Evolutionary conservation across 192 early-diverging fungal species (phyloP).

Genomic region (Chytriomyces sp.): DNA sequence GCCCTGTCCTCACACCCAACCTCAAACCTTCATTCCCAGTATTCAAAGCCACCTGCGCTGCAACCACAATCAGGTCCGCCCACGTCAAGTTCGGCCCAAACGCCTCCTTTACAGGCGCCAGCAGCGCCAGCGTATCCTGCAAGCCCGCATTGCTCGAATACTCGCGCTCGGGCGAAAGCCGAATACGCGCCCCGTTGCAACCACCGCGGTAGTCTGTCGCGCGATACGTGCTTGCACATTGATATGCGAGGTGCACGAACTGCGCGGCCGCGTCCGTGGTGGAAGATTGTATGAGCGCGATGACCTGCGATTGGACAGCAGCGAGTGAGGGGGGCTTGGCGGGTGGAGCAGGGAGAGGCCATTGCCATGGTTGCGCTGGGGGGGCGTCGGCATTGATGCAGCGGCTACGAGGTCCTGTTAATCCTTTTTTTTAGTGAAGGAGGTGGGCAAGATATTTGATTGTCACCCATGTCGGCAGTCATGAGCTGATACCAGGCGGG

Average conservation of each 20-base stretch:
- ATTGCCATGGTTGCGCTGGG: conserved; percentile 38
- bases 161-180: conserved; percentile 33
- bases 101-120: conserved; percentile 75
- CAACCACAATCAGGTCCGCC: conserved; percentile 52
- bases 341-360: conserved; percentile 31
- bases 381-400: conserved; percentile 31
- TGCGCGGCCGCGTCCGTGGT: conserved; percentile 7
- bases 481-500: conserved; percentile 43
- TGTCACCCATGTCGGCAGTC: conserved; percentile 37
- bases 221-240: conserved; percentile 38
- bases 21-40: neutral
- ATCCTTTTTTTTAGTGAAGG: too few species aligned
- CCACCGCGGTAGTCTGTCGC: conserved; percentile 36
- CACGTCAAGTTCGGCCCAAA: conserved; percentile 76
- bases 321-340: neutral
- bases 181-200: conserved; percentile 42
- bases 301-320: neutral
- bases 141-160: conserved; percentile 76
- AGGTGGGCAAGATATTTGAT: too few species aligned
- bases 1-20: neutral
- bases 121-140: conserved; percentile 64
- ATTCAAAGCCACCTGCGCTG: conserved; percentile 21
- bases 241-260: conserved; percentile 33
- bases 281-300: neutral
- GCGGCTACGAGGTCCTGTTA: conserved; percentile 27